These are phyloP conservation scores for Phlyctochytrium arcticum DNA, from an alignment of 192 early-diverging fungal genomes.

Conservation along the genomic window DNA sequence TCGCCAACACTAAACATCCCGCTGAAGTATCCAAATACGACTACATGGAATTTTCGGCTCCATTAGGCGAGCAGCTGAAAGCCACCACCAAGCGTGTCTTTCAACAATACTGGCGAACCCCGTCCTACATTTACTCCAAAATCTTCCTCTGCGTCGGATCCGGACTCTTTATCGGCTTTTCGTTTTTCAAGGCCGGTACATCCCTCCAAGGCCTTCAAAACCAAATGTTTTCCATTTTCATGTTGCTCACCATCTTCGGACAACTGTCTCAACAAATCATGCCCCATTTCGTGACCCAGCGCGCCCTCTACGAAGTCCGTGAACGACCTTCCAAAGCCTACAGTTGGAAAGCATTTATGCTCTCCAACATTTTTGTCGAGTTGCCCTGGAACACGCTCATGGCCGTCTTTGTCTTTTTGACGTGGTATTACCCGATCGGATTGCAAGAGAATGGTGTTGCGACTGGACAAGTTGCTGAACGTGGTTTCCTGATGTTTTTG, in stretches of 20 bases:
- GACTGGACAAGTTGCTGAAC: background rate
- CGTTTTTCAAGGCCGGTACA: slow-evolving; percentile 57
- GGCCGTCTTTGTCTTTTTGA: slow-evolving; percentile 49
- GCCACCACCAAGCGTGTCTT: slow-evolving; percentile 63
- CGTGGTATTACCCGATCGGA: slow-evolving; percentile 61
- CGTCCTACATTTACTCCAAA: slow-evolving; percentile 72
- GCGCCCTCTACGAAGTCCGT: slow-evolving; percentile 56
- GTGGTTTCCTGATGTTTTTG: slow-evolving; percentile 2
- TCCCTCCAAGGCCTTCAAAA: slow-evolving; percentile 48
- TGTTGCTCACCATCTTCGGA: slow-evolving; percentile 48
- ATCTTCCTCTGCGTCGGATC: slow-evolving; percentile 43
- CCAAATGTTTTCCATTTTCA: slow-evolving; percentile 54
- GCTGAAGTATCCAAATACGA: slow-evolving; percentile 34
- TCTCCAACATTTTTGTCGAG: slow-evolving; percentile 57
- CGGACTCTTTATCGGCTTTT: slow-evolving; percentile 65
- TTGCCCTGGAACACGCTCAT: slow-evolving; percentile 60
- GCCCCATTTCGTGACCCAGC: slow-evolving; percentile 60
- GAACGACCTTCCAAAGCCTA: slow-evolving; percentile 62
- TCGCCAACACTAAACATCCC: slow-evolving; percentile 29
- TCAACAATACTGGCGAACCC: slow-evolving; percentile 64
- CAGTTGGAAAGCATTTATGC: slow-evolving; percentile 58
- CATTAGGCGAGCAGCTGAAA: slow-evolving; percentile 46
- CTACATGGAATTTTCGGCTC: slow-evolving; percentile 15
- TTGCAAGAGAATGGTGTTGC: no score
- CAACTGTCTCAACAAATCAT: slow-evolving; percentile 59